Percentiles rank a stretch among this genome's conserved stretches.
These are phyloP conservation scores for Sherardia arvensis DNA, from an alignment of 257 asterid species.

Conservation along the genomic window DNA sequence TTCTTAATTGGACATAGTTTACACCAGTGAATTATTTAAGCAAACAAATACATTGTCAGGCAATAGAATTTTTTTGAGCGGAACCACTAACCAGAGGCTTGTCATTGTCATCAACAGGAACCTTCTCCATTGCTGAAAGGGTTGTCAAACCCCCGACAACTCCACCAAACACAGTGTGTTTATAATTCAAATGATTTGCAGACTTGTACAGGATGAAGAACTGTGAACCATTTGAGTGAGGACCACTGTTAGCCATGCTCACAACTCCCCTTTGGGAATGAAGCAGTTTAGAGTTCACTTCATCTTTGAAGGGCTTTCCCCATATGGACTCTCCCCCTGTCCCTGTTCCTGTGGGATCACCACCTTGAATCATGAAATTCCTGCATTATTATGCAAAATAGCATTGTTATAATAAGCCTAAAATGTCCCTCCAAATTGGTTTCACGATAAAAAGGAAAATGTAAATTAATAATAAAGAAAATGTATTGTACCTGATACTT, in stretches of 20 bases:
- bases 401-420: slow-evolving; percentile 9
- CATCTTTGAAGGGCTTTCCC: slow-evolving; percentile 94
- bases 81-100: slow-evolving; percentile 60
- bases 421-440: not conserved
- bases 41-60: not conserved
- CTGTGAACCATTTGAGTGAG: slow-evolving; percentile 95
- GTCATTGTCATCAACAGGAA: slow-evolving; percentile 76
- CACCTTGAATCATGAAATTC: slow-evolving; percentile 98
- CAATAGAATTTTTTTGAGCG: slow-evolving; percentile 4
- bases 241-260: slow-evolving; percentile 97
- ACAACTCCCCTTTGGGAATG: slow-evolving; percentile 97
- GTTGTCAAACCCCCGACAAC: slow-evolving; percentile 90
- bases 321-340: slow-evolving; percentile 94
- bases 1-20: not conserved
- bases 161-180: slow-evolving; percentile 89
- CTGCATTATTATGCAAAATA: slow-evolving; percentile 31
- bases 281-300: slow-evolving; percentile 79
- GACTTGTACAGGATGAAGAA: slow-evolving; percentile 92
- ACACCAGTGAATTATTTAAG: not conserved
- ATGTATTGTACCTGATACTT: slow-evolving; percentile 56
- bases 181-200: slow-evolving; percentile 87
- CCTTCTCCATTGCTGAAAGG: slow-evolving; percentile 79
- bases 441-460: slow-evolving; percentile 4
- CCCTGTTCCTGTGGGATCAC: slow-evolving; percentile 97
- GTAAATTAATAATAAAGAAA: slow-evolving; percentile 4